Conservation (phyloP, 148 eudicot genomes). For the Tetragonia tetragonoides region DNA sequence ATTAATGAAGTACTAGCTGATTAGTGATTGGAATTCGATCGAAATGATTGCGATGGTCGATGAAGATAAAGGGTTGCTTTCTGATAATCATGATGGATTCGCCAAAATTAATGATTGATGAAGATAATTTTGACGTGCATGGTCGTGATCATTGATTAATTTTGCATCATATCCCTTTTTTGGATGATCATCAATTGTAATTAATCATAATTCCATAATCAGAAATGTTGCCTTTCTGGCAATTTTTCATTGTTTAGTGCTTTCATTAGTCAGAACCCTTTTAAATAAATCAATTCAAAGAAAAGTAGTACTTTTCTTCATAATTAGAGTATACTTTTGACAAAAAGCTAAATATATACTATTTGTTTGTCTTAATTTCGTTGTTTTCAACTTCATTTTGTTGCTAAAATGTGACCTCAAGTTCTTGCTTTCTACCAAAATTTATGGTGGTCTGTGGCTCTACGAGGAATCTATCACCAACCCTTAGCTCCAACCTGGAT, state of each 20-base stretch:
- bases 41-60: constrained; percentile 30
- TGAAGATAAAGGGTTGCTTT: constrained; percentile 32
- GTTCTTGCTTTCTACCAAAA: too few relatives aligned
- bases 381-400: too few relatives aligned
- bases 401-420: too few relatives aligned
- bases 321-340: too few relatives aligned
- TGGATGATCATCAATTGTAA: neutral
- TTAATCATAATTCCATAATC: constrained; percentile 19
- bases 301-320: too few relatives aligned
- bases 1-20: neutral
- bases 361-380: too few relatives aligned
- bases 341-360: too few relatives aligned
- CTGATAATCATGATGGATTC: constrained; percentile 19
- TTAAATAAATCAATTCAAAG: too few relatives aligned
- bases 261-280: neutral
- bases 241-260: constrained; percentile 4
- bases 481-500: too few relatives aligned
- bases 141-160: constrained; percentile 10
- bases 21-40: constrained; percentile 4
- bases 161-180: neutral
- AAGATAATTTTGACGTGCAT: constrained; percentile 11
- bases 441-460: too few relatives aligned
- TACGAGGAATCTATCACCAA: too few relatives aligned
- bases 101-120: constrained; percentile 14
- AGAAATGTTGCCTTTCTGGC: neutral